These are phyloP conservation scores for Hypoxylon sp. DNA, from an alignment of 2,329 filamentous ascomycete species.

Conservation along the genomic window DNA sequence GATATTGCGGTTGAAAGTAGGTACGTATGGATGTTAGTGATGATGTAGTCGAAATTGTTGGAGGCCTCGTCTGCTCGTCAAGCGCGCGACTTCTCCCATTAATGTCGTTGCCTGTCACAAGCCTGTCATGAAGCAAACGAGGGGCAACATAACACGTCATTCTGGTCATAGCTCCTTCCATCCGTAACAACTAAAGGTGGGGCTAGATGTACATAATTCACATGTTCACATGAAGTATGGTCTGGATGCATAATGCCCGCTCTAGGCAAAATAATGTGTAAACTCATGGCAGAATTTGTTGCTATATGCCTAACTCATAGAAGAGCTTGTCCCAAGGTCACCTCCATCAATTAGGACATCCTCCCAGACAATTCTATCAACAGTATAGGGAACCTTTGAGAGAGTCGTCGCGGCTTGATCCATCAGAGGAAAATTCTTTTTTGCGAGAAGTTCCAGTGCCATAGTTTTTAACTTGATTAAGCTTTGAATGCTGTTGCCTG, in stretches of 20 bases:
- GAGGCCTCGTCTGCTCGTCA: constrained; percentile 34
- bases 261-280: constrained; percentile 2
- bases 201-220: neutral
- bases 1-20: neutral
- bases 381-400: neutral
- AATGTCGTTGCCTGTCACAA: constrained; percentile 30
- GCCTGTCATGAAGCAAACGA: constrained; percentile 35
- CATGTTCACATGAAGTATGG: constrained; percentile 12
- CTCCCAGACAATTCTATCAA: too few relatives aligned
- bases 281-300: too few relatives aligned
- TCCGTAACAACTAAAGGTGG: constrained; percentile 3
- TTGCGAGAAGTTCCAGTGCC: too few relatives aligned
- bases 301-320: too few relatives aligned
- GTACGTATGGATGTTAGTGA: constrained; percentile 7
- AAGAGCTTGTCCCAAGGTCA: too few relatives aligned
- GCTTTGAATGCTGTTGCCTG: neutral
- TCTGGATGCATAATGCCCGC: neutral
- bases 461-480: neutral
- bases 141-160: constrained; percentile 48
- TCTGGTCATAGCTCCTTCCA: constrained; percentile 25
- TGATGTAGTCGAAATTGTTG: constrained; percentile 9
- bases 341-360: too few relatives aligned
- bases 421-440: too few relatives aligned
- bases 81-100: constrained; percentile 24
- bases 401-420: too few relatives aligned